phyloP scores from a whole-genome alignment of 1,139 yeast genomes.

The Debaryomycetaceae sp. region DNA sequence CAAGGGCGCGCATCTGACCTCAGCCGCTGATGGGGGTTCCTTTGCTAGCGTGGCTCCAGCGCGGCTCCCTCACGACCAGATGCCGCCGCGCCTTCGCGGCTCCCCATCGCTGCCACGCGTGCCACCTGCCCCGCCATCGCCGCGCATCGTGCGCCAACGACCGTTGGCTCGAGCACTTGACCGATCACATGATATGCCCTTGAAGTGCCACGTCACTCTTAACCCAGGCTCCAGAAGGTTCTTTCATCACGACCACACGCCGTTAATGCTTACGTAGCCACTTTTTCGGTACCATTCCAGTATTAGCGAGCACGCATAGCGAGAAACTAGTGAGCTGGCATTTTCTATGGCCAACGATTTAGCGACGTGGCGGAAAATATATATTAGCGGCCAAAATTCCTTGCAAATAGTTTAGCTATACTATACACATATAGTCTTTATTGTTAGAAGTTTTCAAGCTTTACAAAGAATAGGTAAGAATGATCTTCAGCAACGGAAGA shows the following conservation, averaged over 20 bases:
- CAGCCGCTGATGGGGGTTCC: no score
- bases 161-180: background rate
- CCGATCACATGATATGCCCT: background rate
- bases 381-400: background rate
- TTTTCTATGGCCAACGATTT: background rate
- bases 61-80: no score
- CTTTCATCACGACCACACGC: background rate
- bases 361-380: background rate
- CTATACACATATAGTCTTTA: background rate
- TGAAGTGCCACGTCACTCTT: constrained; percentile 1
- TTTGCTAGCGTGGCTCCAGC: no score
- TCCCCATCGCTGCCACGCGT: no score
- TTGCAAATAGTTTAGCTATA: background rate
- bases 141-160: no score
- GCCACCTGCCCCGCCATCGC: no score
- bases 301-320: background rate
- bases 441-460: constrained; percentile 1
- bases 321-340: background rate
- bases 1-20: no score
- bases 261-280: background rate
- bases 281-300: background rate
- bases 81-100: no score
- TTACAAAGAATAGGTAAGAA: constrained; percentile 7
- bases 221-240: background rate
- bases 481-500: constrained; percentile 8